Base-by-base conservation (phyloP, 176 grass and related monocot genomes). In the Alopecurus myosuroides region DNA sequence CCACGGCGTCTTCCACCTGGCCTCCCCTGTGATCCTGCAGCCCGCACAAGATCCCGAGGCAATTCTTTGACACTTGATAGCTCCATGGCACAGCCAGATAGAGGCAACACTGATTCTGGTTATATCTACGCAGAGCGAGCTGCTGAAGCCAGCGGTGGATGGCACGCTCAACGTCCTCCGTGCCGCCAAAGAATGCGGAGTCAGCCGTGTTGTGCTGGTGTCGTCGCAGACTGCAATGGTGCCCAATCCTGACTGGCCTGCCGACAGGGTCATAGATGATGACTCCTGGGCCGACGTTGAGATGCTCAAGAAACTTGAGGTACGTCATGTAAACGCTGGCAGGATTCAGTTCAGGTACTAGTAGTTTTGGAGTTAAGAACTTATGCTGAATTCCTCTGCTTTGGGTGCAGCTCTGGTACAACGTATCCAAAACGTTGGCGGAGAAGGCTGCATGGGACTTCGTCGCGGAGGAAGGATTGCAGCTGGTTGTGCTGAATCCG, bases 271-370 rank as follows among this genome's bases (percentile, higher is more conserved):
- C 56, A 20, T 87, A 20, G 81, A 82, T 0, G 86, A 93, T 0
- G 94, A 91, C 57, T 91, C 45, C 30, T 95, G 91, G 94, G 83
- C 88, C 17, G 88, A 95, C 46, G 70, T 83, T 33, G 90, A 91
- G 12, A 25, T 81, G 20, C 80, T 82, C 65, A 93, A 91, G 83
- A 89, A 93, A 50, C 35, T 64, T 2, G 36, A 93, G 82, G 90
- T 92, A 50, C 18, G 7, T 14, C 1, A n/a, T 33, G 29, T 51
- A 10, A 52, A 78, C 18, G 3, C 25, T 19, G 0, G 5, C 8
- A 52, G 1, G 35, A 41, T 29, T 36, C 75, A 25, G 13, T 18
- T 78, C 9, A 6, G 20, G 64, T 45, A 2, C 18, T 44, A 29
- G 3, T 30, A 9, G 33, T 46, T 13, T 3, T 44, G 0, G 22